These are phyloP conservation scores for Solanum verrucosum DNA, from an alignment of 257 asterid species.

Conservation along the genomic window DNA sequence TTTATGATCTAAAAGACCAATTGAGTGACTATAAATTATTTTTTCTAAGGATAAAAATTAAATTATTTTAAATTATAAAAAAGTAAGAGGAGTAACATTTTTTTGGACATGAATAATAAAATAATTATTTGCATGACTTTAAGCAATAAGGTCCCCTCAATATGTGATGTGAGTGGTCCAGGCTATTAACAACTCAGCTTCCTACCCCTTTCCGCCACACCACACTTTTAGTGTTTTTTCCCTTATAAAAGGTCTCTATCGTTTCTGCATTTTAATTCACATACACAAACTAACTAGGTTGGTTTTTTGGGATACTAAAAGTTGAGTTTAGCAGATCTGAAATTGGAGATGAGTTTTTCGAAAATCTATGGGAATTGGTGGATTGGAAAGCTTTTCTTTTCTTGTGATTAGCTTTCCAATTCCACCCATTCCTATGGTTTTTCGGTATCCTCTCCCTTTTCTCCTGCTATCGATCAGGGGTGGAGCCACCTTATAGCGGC, in stretches of 20 bases:
- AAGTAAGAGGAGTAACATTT: background rate
- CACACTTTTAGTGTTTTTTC: background rate
- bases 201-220: background rate
- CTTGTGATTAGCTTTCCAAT: constrained; percentile 22
- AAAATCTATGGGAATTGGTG: constrained; percentile 33
- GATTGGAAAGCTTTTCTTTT: constrained; percentile 24
- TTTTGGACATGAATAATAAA: no score
- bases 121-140: no score
- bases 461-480: background rate
- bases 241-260: background rate
- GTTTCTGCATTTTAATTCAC: background rate
- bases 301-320: background rate
- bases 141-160: background rate
- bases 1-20: background rate
- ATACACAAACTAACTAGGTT: background rate
- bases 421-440: constrained; percentile 47
- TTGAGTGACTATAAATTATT: no score
- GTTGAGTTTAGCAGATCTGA: constrained; percentile 8
- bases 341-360: constrained; percentile 23
- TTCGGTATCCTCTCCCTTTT: constrained; percentile 20
- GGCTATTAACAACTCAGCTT: background rate
- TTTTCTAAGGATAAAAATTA: no score
- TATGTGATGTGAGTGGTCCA: background rate
- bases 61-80: no score
- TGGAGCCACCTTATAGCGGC: no score